These are phyloP conservation scores for Zizania latifolia DNA, from an alignment of 176 grass and related monocot genomes.

Conservation along the genomic window DNA sequence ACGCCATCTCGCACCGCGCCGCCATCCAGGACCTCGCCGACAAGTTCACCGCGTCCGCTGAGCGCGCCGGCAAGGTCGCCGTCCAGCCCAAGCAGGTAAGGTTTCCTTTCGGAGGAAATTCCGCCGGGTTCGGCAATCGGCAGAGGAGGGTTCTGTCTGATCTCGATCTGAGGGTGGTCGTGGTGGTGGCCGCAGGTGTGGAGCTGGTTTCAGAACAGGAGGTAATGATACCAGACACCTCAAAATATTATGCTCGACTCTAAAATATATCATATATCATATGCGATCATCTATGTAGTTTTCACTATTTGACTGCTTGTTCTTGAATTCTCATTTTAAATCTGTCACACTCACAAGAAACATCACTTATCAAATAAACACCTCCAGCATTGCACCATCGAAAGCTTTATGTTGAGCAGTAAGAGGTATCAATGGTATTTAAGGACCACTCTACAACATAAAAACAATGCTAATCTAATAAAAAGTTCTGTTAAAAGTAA, in stretches of 20 bases:
- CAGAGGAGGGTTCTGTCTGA: background rate
- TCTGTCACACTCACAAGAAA: conserved; percentile 65
- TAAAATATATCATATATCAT: too few relatives aligned
- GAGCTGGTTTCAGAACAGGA: conserved; percentile 99
- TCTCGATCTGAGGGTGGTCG: background rate
- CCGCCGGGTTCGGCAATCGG: background rate
- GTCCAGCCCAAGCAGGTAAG: conserved; percentile 95
- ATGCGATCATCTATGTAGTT: conserved; percentile 61
- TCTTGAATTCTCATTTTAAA: conserved; percentile 82
- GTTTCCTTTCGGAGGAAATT: too few relatives aligned
- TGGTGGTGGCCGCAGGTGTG: conserved; percentile 62
- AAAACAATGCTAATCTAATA: background rate
- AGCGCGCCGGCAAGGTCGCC: conserved; percentile 57
- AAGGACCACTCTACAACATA: background rate
- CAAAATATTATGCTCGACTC: conserved; percentile 95
- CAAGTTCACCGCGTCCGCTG: conserved; percentile 73
- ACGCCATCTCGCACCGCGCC: conserved; percentile 56
- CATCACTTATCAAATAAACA: conserved; percentile 84
- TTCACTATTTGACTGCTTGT: conserved; percentile 30
- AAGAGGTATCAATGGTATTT: background rate
- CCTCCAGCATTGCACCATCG: conserved; percentile 37
- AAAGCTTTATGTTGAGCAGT: background rate
- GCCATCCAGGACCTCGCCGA: conserved; percentile 67
- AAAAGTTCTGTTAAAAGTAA: background rate
- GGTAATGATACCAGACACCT: conserved; percentile 83